A percentile compares a stretch with the other conserved stretches of the same genome.
These are phyloP conservation scores for Ballota nigra DNA, from an alignment of 257 asterid species.

Conservation along the genomic window DNA sequence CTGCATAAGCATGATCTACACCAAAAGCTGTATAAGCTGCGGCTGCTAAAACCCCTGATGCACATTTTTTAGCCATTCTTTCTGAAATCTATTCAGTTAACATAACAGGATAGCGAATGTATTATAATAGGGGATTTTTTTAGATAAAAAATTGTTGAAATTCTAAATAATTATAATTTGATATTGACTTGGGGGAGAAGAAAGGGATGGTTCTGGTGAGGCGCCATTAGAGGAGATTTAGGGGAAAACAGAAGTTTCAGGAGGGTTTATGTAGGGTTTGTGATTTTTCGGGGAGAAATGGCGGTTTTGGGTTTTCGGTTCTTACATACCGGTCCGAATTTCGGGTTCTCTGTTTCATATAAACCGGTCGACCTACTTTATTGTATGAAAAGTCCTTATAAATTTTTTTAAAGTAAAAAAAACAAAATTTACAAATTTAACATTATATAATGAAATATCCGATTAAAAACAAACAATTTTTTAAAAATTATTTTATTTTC, in stretches of 20 bases:
- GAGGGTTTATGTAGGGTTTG: slow-evolving; percentile 62
- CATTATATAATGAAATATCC: too few species aligned
- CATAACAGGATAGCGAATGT: not conserved
- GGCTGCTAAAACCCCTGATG: slow-evolving; percentile 68
- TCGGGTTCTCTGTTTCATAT: not conserved
- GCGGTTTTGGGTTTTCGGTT: slow-evolving; percentile 31
- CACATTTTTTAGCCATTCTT: slow-evolving; percentile 53
- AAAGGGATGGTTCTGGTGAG: slow-evolving; percentile 23
- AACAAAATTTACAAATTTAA: too few species aligned
- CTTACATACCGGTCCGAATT: not conserved
- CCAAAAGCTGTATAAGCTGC: slow-evolving; percentile 54
- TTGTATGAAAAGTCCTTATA: not conserved
- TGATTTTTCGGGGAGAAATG: slow-evolving; percentile 28
- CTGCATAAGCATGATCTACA: slow-evolving; percentile 53
- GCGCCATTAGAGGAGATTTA: slow-evolving; percentile 24
- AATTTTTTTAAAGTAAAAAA: too few species aligned
- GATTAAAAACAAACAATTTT: too few species aligned
- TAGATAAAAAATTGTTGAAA: not conserved
- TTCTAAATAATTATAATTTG: not conserved
- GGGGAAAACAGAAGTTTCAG: slow-evolving; percentile 16
- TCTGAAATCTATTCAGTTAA: not conserved
- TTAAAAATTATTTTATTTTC: too few species aligned
- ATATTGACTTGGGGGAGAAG: slow-evolving; percentile 26
- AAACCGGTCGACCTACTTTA: not conserved
- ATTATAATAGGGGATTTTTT: not conserved